These are phyloP conservation scores for Dendrobium chrysotoxum DNA, from an alignment of 106 monocot genomes.

Conservation along the genomic window DNA sequence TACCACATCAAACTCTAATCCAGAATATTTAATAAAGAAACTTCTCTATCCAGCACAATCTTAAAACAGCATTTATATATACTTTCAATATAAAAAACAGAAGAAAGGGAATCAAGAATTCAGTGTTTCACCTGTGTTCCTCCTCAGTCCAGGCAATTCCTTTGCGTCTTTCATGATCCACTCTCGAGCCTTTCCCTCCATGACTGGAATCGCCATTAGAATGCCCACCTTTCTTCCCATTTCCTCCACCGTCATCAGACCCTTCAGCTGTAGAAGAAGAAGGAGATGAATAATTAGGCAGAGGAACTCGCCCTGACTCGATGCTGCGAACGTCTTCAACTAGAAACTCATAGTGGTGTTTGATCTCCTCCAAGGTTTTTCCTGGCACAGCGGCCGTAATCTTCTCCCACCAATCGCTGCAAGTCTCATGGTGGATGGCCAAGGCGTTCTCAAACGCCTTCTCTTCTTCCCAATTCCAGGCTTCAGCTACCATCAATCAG, in stretches of 20 bases:
- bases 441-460: conserved; percentile 60
- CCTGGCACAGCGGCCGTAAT: conserved; percentile 36
- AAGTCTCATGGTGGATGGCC: conserved; percentile 21
- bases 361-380: conserved; percentile 37
- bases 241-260: conserved; percentile 6
- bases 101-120: neutral
- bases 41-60: no score
- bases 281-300: conserved; percentile 24
- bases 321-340: conserved; percentile 43
- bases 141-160: conserved; percentile 31
- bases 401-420: conserved; percentile 27
- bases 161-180: conserved; percentile 52
- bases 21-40: no score
- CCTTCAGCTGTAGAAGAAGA: conserved; percentile 5
- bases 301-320: conserved; percentile 41
- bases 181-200: conserved; percentile 27
- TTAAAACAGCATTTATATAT: no score
- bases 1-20: no score
- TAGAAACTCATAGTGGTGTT: conserved; percentile 40
- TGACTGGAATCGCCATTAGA: conserved; percentile 10
- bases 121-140: conserved; percentile 16
- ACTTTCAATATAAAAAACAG: neutral
- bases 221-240: conserved; percentile 23
- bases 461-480: conserved; percentile 49
- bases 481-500: conserved; percentile 4